phyloP scores from a whole-genome alignment of 306 rosid species.

The Senna siamea region DNA sequence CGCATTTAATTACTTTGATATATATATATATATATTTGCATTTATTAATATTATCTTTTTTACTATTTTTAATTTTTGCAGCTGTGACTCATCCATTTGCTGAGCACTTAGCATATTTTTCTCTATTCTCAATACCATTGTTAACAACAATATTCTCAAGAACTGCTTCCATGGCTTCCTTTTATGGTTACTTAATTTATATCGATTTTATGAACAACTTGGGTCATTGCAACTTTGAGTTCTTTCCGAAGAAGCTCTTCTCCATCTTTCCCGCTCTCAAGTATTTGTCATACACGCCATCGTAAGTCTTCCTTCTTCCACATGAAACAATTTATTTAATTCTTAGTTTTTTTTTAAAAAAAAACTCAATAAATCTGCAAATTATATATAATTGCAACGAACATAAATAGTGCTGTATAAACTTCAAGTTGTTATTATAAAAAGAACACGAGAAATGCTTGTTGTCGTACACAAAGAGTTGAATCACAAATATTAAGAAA shows the following conservation, averaged over 20 bases:
- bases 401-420: too few relatives aligned
- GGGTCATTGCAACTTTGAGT: slow-evolving; percentile 12
- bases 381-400: too few relatives aligned
- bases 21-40: too few relatives aligned
- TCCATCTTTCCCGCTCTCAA: background rate
- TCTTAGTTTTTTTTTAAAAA: too few relatives aligned
- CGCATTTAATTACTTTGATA: too few relatives aligned
- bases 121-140: slow-evolving; percentile 20
- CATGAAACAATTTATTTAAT: too few relatives aligned
- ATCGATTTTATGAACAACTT: slow-evolving; percentile 5
- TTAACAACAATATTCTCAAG: background rate
- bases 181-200: background rate
- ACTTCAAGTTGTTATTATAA: too few relatives aligned
- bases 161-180: background rate
- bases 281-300: background rate
- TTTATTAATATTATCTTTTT: too few relatives aligned
- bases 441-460: too few relatives aligned
- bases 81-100: slow-evolving; percentile 66
- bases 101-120: slow-evolving; percentile 46
- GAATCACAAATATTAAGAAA: too few relatives aligned
- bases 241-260: background rate
- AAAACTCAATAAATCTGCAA: too few relatives aligned
- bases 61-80: slow-evolving; percentile 5
- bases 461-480: too few relatives aligned
- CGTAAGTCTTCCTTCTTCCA: background rate